Evolutionary conservation across 345 rosid genomes (phyloP).

Genomic region (Pistacia vera): DNA sequence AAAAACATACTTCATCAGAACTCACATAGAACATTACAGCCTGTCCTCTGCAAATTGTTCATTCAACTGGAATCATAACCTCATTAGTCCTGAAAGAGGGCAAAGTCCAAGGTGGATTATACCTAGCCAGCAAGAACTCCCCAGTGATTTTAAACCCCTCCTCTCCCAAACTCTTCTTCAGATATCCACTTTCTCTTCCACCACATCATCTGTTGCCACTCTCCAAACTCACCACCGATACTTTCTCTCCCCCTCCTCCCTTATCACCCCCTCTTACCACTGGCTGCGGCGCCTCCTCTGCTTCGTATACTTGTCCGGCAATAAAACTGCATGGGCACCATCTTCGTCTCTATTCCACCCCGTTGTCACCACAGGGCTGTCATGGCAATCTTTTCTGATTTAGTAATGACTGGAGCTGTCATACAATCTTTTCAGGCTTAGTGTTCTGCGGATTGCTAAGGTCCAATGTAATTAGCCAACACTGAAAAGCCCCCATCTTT

Average conservation of each 20-base stretch:
- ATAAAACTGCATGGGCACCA: conserved; percentile 88
- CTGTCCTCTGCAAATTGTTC: conserved; percentile 5
- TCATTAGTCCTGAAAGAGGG: conserved; percentile 81
- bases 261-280: conserved; percentile 75
- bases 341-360: conserved; percentile 36
- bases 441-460: conserved; percentile 70
- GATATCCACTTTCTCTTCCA: conserved; percentile 70
- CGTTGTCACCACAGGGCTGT: conserved; percentile 80
- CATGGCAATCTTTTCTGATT: conserved; percentile 77
- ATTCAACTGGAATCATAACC: conserved; percentile 75
- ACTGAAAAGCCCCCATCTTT: conserved; percentile 80
- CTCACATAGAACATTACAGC: neutral
- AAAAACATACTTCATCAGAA: neutral
- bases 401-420: conserved; percentile 85
- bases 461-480: conserved; percentile 83
- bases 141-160: conserved; percentile 76
- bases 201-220: conserved; percentile 57
- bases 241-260: conserved; percentile 67
- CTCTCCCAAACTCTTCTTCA: conserved; percentile 59
- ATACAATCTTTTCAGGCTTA: conserved; percentile 78
- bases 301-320: conserved; percentile 71
- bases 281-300: conserved; percentile 88
- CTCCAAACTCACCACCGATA: conserved; percentile 80
- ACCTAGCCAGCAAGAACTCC: conserved; percentile 69
- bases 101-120: conserved; percentile 90